These are phyloP conservation scores for Amoebophrya sp. DNA, from an alignment of 169 alveolate genomes.

Conservation along the genomic window DNA sequence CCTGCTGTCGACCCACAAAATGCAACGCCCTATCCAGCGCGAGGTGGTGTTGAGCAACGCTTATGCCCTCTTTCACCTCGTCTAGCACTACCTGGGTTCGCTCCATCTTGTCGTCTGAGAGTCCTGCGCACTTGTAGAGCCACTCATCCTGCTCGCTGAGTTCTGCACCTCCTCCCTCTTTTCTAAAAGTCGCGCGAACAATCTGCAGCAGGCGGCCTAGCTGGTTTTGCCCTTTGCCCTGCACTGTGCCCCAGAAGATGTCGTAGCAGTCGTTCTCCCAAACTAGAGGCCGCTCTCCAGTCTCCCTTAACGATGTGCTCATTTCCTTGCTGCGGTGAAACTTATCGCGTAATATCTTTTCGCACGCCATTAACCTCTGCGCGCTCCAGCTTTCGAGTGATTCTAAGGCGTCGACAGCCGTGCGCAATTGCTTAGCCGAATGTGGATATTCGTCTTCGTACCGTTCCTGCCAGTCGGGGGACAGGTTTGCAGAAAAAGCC, in stretches of 20 bases:
- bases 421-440: not conserved
- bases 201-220: not conserved
- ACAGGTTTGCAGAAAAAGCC: no score
- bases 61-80: not conserved
- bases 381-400: not conserved
- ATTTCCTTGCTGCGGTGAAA: not conserved
- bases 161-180: not conserved
- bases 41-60: not conserved
- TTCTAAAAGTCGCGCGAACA: not conserved
- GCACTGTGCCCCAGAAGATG: not conserved
- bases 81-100: not conserved
- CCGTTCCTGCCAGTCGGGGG: no score
- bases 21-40: not conserved
- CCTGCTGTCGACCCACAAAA: not conserved
- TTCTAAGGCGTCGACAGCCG: no score
- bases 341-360: not conserved
- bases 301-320: not conserved
- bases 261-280: not conserved
- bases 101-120: not conserved
- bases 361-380: not conserved
- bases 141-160: not conserved
- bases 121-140: not conserved
- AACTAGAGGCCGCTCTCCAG: not conserved
- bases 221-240: not conserved
- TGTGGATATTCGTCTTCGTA: not conserved